Evolutionary conservation across 306 rosid species (phyloP).

Genomic region (Lathyrus aphaca): DNA sequence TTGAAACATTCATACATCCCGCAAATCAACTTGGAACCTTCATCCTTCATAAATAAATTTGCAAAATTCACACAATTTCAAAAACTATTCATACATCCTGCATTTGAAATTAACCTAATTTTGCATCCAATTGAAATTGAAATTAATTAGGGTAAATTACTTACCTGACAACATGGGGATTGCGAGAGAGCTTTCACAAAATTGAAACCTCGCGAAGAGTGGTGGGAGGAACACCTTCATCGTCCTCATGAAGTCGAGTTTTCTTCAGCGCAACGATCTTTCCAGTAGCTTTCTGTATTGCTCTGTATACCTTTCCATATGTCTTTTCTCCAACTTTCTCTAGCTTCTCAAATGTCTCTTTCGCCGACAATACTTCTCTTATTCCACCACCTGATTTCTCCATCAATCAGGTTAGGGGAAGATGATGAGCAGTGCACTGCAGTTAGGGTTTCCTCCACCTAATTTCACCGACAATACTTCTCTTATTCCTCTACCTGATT

Average conservation of each 20-base stretch:
- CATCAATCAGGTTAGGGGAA: too few species aligned
- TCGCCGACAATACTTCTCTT: slow-evolving; percentile 64
- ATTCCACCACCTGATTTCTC: slow-evolving; percentile 39
- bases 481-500: too few species aligned
- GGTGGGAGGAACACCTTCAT: slow-evolving; percentile 97
- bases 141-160: not conserved
- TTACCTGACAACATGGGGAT: slow-evolving; percentile 82
- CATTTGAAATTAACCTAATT: not conserved
- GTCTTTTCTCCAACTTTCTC: slow-evolving; percentile 98
- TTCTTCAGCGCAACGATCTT: slow-evolving; percentile 93
- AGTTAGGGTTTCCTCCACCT: too few species aligned
- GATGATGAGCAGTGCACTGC: too few species aligned
- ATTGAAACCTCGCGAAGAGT: slow-evolving; percentile 97
- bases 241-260: slow-evolving; percentile 95
- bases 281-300: slow-evolving; percentile 78
- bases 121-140: not conserved
- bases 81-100: too few species aligned
- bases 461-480: too few species aligned
- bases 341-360: slow-evolving; percentile 84
- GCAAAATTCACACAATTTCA: too few species aligned
- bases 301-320: slow-evolving; percentile 88
- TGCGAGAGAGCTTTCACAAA: slow-evolving; percentile 89
- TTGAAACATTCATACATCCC: too few species aligned
- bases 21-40: too few species aligned
- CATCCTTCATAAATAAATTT: too few species aligned